Conservation (phyloP, 257 asterid genomes). For the Scutellaria baicalensis region DNA sequence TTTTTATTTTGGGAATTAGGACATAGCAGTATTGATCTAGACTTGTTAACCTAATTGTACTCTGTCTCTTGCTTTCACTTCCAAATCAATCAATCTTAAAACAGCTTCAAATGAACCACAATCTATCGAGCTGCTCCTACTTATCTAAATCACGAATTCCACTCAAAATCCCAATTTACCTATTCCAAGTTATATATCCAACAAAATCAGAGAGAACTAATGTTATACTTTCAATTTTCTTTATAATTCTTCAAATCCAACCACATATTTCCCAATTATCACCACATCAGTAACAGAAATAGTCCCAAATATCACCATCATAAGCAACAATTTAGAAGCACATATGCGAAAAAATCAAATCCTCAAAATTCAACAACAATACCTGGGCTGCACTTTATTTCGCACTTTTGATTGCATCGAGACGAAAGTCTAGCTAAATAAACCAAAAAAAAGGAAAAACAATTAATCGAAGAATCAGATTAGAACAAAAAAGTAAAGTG, state of each 20-base stretch:
- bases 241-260: not conserved
- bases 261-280: not conserved
- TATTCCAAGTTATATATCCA: too few species aligned
- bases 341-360: not conserved
- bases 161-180: not conserved
- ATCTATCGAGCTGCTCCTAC: not conserved
- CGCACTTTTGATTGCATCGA: slow-evolving; percentile 44
- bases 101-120: not conserved
- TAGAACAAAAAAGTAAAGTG: not conserved
- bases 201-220: not conserved
- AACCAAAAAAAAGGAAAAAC: not conserved
- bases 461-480: not conserved
- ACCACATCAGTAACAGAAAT: not conserved
- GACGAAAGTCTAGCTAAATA: slow-evolving; percentile 21
- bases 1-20: too few species aligned
- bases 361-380: slow-evolving; percentile 6
- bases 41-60: too few species aligned
- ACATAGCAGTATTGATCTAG: too few species aligned
- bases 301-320: not conserved
- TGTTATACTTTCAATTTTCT: not conserved
- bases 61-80: not conserved
- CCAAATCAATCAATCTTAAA: not conserved
- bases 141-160: not conserved
- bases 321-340: not conserved
- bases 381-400: slow-evolving; percentile 43